Percentiles rank a stretch among this genome's conserved stretches.
Evolutionary conservation across 106 monocot species (phyloP).

Genomic region (Apostasia ramifera): DNA sequence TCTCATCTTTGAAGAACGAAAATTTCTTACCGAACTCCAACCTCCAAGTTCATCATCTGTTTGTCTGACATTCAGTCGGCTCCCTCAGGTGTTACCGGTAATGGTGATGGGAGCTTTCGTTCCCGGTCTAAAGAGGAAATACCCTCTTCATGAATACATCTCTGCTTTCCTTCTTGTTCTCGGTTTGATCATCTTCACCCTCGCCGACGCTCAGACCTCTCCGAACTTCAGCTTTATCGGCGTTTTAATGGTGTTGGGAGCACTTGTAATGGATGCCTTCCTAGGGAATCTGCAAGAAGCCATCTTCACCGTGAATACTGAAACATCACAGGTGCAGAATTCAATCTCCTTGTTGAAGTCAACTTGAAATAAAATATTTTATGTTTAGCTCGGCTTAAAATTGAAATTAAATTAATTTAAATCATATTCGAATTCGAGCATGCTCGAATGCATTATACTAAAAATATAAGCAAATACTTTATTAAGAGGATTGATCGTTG

Average conservation of each 20-base stretch:
- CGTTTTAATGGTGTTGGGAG: constrained; percentile 65
- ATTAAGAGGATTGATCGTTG: too few species aligned
- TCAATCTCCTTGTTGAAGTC: too few species aligned
- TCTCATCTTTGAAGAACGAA: too few species aligned
- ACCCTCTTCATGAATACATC: constrained; percentile 61
- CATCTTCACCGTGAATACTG: constrained; percentile 68
- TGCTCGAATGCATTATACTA: too few species aligned
- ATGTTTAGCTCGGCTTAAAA: too few species aligned
- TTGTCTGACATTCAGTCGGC: too few species aligned
- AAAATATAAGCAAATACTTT: too few species aligned
- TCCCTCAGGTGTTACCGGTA: constrained; percentile 59
- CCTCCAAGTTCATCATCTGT: neutral
- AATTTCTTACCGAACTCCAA: neutral
- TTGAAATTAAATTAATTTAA: too few species aligned
- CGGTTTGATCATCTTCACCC: constrained; percentile 72
- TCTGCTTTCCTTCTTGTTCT: constrained; percentile 72
- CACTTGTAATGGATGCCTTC: constrained; percentile 74
- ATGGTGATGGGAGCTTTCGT: constrained; percentile 89
- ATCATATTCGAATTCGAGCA: too few species aligned
- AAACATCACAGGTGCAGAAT: constrained; percentile 56
- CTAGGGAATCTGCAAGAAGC: constrained; percentile 79
- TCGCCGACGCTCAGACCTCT: constrained; percentile 65
- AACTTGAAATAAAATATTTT: too few species aligned
- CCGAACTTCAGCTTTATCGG: constrained; percentile 74
- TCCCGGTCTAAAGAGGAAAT: constrained; percentile 68